Evolutionary conservation across 768 basidiomycete genomes (phyloP), one percentile per base, ranked within the genome.

Genomic region (Tricholoma sp.): DNA sequence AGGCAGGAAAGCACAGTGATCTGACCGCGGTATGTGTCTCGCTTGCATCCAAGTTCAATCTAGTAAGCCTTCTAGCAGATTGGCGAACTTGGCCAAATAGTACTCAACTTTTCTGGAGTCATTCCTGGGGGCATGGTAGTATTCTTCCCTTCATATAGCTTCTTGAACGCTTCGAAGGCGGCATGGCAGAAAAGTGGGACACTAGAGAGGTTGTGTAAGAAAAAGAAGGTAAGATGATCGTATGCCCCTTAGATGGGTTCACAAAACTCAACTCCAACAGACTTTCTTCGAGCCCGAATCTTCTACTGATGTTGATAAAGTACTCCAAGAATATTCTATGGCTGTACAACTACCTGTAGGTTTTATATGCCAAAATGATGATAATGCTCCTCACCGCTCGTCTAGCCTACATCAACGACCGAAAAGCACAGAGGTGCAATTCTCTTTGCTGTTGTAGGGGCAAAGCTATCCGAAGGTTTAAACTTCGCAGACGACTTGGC

Each of bases 391-490:
- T 11, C 1, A n/a, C 18, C n/a, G 43, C 34, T 9, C 16, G 50
- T 18, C 8, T 34, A 61, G 64, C 29, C 55, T 35, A 46, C 29
- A 24, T 57, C 61, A 27, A 39, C 59, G 19, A 60, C 65, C n/a
- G 66, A 60, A 16, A 75, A 74, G 58, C 72, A 67, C 69, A 71
- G 72, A 60, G 94, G 94, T 14, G 91, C 92, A 2, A 69, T 99
- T 37, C 75, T 99, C 4, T 87, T 98, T 55, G 96, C 97, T 2
- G 97, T 98, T 9, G 88, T 98, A 24, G 95, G 95, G 16, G 96
- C 94, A 24, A 98, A 98, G 68, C 80, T 99, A n/a, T 95, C 93
- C 0, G 97, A 99, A 72, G 96, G 95, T 7, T 69, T 86, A 37
- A 86, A 87, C 63, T 88, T 88, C 64, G 80, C 85, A 18, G 89